Percentiles rank a stretch among this genome's conserved stretches.
phyloP scores from a whole-genome alignment of 306 rosid species.

The Prunus dulcis region DNA sequence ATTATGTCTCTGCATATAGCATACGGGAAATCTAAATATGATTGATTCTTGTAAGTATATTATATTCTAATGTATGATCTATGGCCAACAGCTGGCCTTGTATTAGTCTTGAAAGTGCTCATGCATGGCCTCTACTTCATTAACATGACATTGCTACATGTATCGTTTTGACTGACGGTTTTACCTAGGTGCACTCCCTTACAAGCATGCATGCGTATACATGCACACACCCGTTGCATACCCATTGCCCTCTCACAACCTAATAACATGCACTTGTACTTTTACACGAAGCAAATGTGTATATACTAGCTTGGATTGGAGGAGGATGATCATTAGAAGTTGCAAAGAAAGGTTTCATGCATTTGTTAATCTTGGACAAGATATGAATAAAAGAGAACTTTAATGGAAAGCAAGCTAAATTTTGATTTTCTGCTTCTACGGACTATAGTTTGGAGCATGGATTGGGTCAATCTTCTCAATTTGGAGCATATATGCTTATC shows the following conservation, averaged over 20 bases:
- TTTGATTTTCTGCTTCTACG: not conserved
- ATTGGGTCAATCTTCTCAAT: not conserved
- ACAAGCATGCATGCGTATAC: not conserved
- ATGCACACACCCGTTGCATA: not conserved
- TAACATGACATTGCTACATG: not conserved
- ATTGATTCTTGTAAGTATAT: not conserved
- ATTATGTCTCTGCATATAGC: no score
- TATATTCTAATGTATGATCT: not conserved
- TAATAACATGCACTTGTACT: not conserved
- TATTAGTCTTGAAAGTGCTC: not conserved
- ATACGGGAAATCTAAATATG: not conserved
- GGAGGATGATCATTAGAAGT: not conserved
- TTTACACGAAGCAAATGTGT: not conserved
- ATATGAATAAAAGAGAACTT: not conserved
- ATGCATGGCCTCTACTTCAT: not conserved
- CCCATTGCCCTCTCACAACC: not conserved
- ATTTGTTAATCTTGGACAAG: not conserved
- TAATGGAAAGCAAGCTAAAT: not conserved
- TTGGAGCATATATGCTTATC: not conserved
- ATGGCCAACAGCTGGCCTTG: not conserved
- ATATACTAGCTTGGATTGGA: not conserved
- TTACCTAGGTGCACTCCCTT: not conserved
- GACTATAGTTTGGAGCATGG: not conserved
- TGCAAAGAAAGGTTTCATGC: not conserved
- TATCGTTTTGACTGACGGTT: not conserved